Evolutionary conservation across 257 asterid species (phyloP).

Genomic region (Petunia axillaris): DNA sequence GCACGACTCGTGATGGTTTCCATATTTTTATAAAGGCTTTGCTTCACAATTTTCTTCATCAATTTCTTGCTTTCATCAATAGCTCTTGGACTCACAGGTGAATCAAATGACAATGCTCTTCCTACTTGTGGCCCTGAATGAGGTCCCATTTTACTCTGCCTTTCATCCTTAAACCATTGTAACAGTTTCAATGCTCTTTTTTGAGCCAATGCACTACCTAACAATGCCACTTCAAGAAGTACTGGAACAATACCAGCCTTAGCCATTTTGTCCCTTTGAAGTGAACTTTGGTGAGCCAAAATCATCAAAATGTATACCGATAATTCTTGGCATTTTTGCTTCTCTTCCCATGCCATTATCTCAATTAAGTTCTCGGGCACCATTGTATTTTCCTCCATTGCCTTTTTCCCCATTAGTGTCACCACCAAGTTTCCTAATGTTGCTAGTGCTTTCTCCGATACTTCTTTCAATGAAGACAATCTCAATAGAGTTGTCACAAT

Average conservation of each 20-base stretch:
- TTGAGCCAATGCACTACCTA: slow-evolving; percentile 83
- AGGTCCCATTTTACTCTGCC: slow-evolving; percentile 69
- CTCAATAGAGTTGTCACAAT: slow-evolving; percentile 42
- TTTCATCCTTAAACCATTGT: slow-evolving; percentile 88
- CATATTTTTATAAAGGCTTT: slow-evolving; percentile 75
- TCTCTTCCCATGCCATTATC: slow-evolving; percentile 77
- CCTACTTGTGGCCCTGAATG: slow-evolving; percentile 90
- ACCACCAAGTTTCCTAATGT: slow-evolving; percentile 69
- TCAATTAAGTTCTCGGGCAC: slow-evolving; percentile 75
- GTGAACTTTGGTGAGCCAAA: slow-evolving; percentile 78
- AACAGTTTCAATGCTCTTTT: slow-evolving; percentile 79
- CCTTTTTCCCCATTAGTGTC: slow-evolving; percentile 60
- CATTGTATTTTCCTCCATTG: slow-evolving; percentile 52
- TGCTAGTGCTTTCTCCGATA: slow-evolving; percentile 74
- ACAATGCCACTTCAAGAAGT: slow-evolving; percentile 79
- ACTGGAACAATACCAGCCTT: slow-evolving; percentile 80
- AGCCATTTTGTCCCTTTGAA: slow-evolving; percentile 76
- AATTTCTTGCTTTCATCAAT: slow-evolving; percentile 59
- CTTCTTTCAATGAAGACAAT: slow-evolving; percentile 44
- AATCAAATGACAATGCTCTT: slow-evolving; percentile 35
- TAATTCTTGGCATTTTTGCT: slow-evolving; percentile 72
- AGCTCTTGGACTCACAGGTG: slow-evolving; percentile 47
- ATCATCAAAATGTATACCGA: slow-evolving; percentile 79
- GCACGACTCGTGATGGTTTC: slow-evolving; percentile 79
- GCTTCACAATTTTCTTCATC: slow-evolving; percentile 79